phyloP scores from a whole-genome alignment of 305 asterid genomes.

The Solanum hybrid region DNA sequence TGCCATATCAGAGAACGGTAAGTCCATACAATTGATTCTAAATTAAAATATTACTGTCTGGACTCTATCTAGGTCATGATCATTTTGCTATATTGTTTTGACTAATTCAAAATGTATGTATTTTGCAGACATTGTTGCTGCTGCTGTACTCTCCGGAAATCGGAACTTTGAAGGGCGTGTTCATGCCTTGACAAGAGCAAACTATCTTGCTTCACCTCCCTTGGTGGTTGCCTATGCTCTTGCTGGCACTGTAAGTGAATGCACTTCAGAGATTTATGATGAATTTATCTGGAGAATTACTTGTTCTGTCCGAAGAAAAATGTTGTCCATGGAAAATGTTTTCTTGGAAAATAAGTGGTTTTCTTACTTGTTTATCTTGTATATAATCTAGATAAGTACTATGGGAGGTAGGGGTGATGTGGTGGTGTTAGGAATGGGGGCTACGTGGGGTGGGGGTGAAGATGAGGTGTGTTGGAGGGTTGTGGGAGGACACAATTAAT shows the following conservation, averaged over 20 bases:
- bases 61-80: background rate
- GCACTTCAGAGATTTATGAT: background rate
- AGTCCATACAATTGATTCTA: background rate
- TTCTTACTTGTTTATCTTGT: background rate
- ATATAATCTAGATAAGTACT: background rate
- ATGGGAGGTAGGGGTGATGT: background rate
- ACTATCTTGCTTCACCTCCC: slow-evolving; percentile 97
- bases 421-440: background rate
- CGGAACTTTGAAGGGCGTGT: slow-evolving; percentile 96
- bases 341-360: background rate
- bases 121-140: slow-evolving; percentile 78
- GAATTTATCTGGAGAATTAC: background rate
- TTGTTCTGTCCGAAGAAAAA: background rate
- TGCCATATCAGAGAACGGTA: slow-evolving; percentile 85
- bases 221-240: slow-evolving; percentile 96
- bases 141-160: slow-evolving; percentile 96
- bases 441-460: background rate
- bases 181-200: slow-evolving; percentile 88
- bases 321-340: background rate
- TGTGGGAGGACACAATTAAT: background rate
- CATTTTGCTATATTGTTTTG: background rate
- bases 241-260: slow-evolving; percentile 82
- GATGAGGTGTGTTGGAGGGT: background rate
- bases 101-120: slow-evolving; percentile 8
- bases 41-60: background rate